phyloP scores from a whole-genome alignment of 345 rosid genomes.

The Salix purpurea region DNA sequence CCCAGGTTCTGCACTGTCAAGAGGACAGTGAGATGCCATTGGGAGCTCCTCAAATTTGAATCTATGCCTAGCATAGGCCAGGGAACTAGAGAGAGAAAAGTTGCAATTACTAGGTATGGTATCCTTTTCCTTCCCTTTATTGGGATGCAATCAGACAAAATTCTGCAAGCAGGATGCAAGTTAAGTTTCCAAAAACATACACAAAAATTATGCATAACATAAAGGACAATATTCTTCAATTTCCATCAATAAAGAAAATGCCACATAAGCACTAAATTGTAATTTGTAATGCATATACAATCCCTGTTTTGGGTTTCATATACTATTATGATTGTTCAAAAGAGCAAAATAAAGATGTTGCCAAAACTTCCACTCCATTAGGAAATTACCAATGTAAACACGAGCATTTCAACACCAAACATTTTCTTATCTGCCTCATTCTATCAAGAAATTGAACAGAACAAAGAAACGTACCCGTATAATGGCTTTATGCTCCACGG shows the following conservation, averaged over 20 bases:
- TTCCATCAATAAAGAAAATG: background rate
- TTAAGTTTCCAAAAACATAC: constrained; percentile 2
- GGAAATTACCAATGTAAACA: background rate
- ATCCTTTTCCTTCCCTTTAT: constrained; percentile 79
- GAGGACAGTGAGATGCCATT: constrained; percentile 49
- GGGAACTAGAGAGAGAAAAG: constrained; percentile 74
- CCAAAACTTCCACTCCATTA: background rate
- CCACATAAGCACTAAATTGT: background rate
- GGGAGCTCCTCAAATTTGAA: constrained; percentile 53
- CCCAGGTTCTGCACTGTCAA: constrained; percentile 89
- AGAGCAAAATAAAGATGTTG: background rate
- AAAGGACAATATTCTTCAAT: background rate
- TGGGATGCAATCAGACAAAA: constrained; percentile 87
- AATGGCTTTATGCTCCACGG: constrained; percentile 98
- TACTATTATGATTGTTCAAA: background rate
- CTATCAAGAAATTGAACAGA: background rate
- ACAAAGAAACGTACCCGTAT: constrained; percentile 58
- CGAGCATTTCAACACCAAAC: background rate
- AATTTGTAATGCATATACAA: background rate
- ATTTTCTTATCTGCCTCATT: background rate
- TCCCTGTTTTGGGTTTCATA: background rate
- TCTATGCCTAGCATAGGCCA: constrained; percentile 78
- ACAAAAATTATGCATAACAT: background rate
- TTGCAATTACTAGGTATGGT: constrained; percentile 75
- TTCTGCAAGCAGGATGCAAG: constrained; percentile 41